These are phyloP conservation scores for Ceratobasidium sp. DNA, from an alignment of 1,284 basidiomycete genomes.

Conservation along the genomic window DNA sequence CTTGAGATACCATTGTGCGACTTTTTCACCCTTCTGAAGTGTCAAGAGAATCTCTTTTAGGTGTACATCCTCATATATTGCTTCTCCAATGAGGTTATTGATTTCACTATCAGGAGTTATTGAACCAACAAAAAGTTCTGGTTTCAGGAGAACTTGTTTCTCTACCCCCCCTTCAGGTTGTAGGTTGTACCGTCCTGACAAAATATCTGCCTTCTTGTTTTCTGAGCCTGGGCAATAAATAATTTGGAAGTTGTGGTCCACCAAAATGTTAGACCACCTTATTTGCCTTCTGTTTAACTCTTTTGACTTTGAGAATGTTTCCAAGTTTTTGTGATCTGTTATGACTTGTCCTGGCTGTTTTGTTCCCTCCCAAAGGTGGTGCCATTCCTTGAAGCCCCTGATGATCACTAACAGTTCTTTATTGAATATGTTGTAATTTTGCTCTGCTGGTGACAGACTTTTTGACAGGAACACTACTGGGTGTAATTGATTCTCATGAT, in stretches of 20 bases:
- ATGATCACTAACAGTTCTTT: slow-evolving; percentile 26
- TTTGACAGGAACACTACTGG: slow-evolving; percentile 22
- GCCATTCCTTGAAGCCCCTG: slow-evolving; percentile 3
- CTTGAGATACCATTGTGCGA: background rate
- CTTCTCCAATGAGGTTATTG: background rate
- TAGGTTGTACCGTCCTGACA: background rate
- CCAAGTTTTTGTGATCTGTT: too few species aligned
- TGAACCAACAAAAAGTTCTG: background rate
- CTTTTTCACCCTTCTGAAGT: background rate
- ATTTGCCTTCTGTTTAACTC: background rate
- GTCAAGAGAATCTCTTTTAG: background rate
- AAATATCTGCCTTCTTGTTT: background rate
- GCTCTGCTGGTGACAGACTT: slow-evolving; percentile 38
- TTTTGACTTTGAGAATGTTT: background rate
- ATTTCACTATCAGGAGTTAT: background rate
- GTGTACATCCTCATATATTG: background rate
- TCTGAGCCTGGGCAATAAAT: background rate
- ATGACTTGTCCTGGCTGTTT: background rate
- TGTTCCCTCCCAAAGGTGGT: background rate
- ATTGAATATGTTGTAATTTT: slow-evolving; percentile 22
- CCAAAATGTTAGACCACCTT: background rate
- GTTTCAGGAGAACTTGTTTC: background rate
- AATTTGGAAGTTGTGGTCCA: background rate
- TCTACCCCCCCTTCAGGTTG: background rate
- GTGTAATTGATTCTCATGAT: slow-evolving; percentile 2